phyloP scores from a whole-genome alignment of 192 early-diverging fungal species.

The Coemansia asiatica region DNA sequence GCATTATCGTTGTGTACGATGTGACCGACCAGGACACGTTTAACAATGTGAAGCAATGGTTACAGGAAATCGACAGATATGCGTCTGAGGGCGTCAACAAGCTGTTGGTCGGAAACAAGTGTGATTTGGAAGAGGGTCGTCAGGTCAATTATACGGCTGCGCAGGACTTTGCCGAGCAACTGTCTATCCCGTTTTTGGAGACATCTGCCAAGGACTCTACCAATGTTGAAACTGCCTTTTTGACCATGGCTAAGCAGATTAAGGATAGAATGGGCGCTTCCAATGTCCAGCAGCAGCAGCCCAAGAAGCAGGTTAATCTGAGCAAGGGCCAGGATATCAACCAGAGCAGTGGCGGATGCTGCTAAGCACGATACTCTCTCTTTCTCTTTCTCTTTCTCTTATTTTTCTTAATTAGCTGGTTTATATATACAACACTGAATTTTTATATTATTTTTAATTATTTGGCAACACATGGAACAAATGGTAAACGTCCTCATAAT shows the following conservation, averaged over 20 bases:
- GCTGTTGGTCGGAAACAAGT: slow-evolving; percentile 98
- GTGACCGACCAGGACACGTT: slow-evolving; percentile 96
- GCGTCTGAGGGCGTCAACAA: slow-evolving; percentile 98
- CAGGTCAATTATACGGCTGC: slow-evolving; percentile 72
- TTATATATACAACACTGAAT: too few relatives aligned
- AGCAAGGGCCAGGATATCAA: slow-evolving; percentile 49
- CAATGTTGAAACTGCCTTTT: slow-evolving; percentile 98
- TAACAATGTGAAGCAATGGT: slow-evolving; percentile 96
- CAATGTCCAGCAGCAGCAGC: slow-evolving; percentile 48
- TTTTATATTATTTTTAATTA: slow-evolving; percentile 1
- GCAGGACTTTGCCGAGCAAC: slow-evolving; percentile 87
- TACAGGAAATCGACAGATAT: slow-evolving; percentile 98
- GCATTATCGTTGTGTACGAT: slow-evolving; percentile 95
- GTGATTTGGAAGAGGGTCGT: slow-evolving; percentile 91
- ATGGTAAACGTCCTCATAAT: slow-evolving; percentile 27
- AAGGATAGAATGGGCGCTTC: slow-evolving; percentile 78
- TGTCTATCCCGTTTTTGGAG: slow-evolving; percentile 93
- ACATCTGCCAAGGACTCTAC: slow-evolving; percentile 96
- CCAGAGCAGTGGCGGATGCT: slow-evolving; percentile 44
- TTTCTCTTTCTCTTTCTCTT: neutral
- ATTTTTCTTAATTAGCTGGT: neutral
- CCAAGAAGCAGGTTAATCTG: slow-evolving; percentile 51
- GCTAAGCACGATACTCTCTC: slow-evolving; percentile 14
- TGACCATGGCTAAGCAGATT: slow-evolving; percentile 99
- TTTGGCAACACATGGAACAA: slow-evolving; percentile 34